These are phyloP conservation scores for Blastomyces parvus DNA, from an alignment of 2,329 filamentous ascomycete genomes.

Conservation along the genomic window DNA sequence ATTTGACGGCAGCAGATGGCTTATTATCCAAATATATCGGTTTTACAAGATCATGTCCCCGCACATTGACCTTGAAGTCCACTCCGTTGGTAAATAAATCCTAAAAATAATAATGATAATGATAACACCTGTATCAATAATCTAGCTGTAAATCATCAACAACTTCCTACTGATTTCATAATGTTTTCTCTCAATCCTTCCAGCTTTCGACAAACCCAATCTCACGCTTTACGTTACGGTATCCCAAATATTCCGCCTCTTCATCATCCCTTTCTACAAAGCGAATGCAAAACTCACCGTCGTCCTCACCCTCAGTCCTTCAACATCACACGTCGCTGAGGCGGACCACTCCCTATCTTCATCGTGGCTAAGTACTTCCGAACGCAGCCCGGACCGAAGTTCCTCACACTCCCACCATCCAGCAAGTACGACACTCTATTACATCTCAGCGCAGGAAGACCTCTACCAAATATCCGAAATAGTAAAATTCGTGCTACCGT, in stretches of 20 bases:
- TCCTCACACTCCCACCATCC: conserved; percentile 6
- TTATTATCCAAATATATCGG: conserved; percentile 61
- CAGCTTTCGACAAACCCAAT: conserved; percentile 58
- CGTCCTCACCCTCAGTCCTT: conserved; percentile 52
- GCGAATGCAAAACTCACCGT: conserved; percentile 59
- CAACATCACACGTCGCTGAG: conserved; percentile 43
- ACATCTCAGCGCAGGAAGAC: conserved; percentile 68
- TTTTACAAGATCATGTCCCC: conserved; percentile 83
- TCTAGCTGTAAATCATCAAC: too few relatives aligned
- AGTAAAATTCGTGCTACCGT: conserved; percentile 60
- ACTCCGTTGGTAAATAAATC: conserved; percentile 45
- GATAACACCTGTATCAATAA: too few relatives aligned
- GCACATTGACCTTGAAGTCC: conserved; percentile 56
- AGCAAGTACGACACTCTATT: conserved; percentile 46
- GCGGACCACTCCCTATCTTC: conserved; percentile 11
- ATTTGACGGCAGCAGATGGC: conserved; percentile 53
- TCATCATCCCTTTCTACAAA: conserved; percentile 65
- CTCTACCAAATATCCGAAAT: conserved; percentile 70
- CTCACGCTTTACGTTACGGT: conserved; percentile 64
- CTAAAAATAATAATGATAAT: too few relatives aligned
- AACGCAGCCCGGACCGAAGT: conserved; percentile 5
- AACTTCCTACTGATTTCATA: neutral
- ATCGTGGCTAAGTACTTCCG: neutral
- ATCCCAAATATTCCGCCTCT: conserved; percentile 65
- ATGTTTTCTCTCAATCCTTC: conserved; percentile 9